Base-by-base conservation (phyloP, 2,329 filamentous ascomycete species). In the Juglanconis oblonga region DNA sequence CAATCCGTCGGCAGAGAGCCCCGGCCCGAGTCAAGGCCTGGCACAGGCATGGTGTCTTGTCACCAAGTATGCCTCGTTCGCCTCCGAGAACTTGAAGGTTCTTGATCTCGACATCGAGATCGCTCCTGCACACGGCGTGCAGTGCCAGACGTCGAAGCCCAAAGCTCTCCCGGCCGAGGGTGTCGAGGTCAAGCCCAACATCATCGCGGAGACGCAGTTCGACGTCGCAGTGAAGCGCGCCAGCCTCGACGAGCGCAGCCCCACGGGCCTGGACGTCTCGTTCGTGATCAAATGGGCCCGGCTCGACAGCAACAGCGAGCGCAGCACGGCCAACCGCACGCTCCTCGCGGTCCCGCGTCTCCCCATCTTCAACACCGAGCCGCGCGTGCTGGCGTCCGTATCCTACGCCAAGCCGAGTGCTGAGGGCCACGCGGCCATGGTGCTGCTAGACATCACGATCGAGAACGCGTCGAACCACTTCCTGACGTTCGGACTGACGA, bases 381-480 rank as follows among this genome's bases (percentile, higher is more conserved):
- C 95, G 1, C 87, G 95, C 59, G 92, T 97, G 1, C 84, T 97
- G 4, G 85, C 84, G 0, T 78, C 81, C 0, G 79, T 83, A 3
- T 76, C 80, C 3, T 80, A 83, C 65, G 71, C 74, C 24, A 68
- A 70, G 7, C 62, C 68, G 2, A 47, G 44, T 13, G 65, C 67
- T 6, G 68, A 69, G 10, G 66, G 68, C 32, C 64, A 66, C 47
- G 60, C 73, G 56, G 58, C 68, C 10, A 68, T 84, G 8, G 64
- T 83, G 49, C 74, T 78, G 58, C 71, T 87, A 13, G 76, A 81
- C 47, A 71, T 85, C 70, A 91, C 87, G 3, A 86, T 99, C 59
- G 95, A 99, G 75, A 99, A 99, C 71, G 90, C 93, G 0, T 97
- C 94, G 0, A 89, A 87, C 72, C 95, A 99, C 73, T 96, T 97